A percentile compares a stretch with the other conserved stretches of the same genome.
These are phyloP conservation scores for Cystofilobasidium macerans DNA, from an alignment of 768 basidiomycete genomes.

Conservation along the genomic window DNA sequence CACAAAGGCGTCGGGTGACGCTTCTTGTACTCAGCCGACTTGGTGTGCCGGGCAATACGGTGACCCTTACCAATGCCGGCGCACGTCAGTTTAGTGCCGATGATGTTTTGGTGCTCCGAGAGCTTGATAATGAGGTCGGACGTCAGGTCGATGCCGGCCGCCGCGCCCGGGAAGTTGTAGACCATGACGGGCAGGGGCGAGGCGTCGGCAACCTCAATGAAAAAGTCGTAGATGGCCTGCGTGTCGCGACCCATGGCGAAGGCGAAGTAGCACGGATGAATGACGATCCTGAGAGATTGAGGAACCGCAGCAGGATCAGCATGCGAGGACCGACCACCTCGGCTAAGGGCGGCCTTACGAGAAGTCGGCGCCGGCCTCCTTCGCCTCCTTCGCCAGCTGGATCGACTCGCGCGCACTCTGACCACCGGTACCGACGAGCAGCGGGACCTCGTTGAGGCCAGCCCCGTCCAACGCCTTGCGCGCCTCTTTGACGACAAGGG, in stretches of 20 bases:
- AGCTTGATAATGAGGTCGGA: conserved; percentile 62
- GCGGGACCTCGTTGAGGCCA: conserved; percentile 54
- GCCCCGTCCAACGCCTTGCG: conserved; percentile 61
- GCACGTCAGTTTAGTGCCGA: conserved; percentile 72
- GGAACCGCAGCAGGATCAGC: not conserved
- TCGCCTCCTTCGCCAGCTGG: conserved; percentile 58
- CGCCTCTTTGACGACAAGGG: conserved; percentile 45
- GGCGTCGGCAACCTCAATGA: conserved; percentile 46
- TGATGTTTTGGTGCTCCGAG: conserved; percentile 68
- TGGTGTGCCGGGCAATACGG: conserved; percentile 52
- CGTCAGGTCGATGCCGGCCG: conserved; percentile 66
- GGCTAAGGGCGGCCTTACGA: too few species aligned
- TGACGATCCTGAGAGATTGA: conserved; percentile 12
- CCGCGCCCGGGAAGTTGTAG: conserved; percentile 60
- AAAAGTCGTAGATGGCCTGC: conserved; percentile 34
- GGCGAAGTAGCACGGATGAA: conserved; percentile 40
- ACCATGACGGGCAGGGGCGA: conserved; percentile 49
- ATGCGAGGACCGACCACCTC: not conserved
- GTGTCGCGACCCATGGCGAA: conserved; percentile 48
- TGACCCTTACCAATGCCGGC: conserved; percentile 69
- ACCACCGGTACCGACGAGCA: conserved; percentile 72
- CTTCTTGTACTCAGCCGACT: conserved; percentile 34
- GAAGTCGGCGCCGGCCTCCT: conserved; percentile 70
- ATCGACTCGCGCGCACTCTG: conserved; percentile 54
- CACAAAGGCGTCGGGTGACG: conserved; percentile 21